Evolutionary conservation across 2,329 filamentous ascomycete species (phyloP).

Genomic region (Pseudopithomyces maydicus): DNA sequence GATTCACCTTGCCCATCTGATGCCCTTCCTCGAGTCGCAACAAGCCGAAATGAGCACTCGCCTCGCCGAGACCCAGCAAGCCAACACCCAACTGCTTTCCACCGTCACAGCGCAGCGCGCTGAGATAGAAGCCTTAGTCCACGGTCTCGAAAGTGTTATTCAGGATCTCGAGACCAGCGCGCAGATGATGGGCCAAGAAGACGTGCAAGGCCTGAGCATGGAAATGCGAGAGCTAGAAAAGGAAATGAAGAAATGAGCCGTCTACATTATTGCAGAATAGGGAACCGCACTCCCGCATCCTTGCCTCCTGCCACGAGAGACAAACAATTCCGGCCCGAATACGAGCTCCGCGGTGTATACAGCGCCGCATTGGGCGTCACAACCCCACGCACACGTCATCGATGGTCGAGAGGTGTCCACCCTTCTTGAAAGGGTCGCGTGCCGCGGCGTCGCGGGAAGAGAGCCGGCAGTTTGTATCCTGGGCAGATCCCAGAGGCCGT

Average conservation of each 20-base stretch:
- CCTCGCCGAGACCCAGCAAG: constrained; percentile 55
- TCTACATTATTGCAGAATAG: neutral
- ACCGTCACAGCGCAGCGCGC: constrained; percentile 59
- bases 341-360: neutral
- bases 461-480: neutral
- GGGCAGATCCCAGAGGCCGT: neutral
- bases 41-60: constrained; percentile 55
- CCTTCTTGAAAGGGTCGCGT: neutral
- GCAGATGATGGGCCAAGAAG: constrained; percentile 46
- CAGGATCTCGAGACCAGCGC: constrained; percentile 60
- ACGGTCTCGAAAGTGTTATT: constrained; percentile 61
- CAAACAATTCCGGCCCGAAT: neutral
- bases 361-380: neutral
- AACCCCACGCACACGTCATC: neutral
- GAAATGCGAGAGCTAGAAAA: constrained; percentile 43
- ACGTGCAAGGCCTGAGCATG: constrained; percentile 40
- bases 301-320: neutral
- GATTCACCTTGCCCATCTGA: constrained; percentile 63
- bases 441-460: neutral
- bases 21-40: constrained; percentile 59
- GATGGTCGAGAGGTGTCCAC: neutral
- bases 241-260: constrained; percentile 39
- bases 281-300: neutral
- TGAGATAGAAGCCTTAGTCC: constrained; percentile 62
- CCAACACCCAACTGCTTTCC: constrained; percentile 60